Conservation (phyloP, 2,329 filamentous ascomycete species). For the Sordariomycetes sp. region DNA sequence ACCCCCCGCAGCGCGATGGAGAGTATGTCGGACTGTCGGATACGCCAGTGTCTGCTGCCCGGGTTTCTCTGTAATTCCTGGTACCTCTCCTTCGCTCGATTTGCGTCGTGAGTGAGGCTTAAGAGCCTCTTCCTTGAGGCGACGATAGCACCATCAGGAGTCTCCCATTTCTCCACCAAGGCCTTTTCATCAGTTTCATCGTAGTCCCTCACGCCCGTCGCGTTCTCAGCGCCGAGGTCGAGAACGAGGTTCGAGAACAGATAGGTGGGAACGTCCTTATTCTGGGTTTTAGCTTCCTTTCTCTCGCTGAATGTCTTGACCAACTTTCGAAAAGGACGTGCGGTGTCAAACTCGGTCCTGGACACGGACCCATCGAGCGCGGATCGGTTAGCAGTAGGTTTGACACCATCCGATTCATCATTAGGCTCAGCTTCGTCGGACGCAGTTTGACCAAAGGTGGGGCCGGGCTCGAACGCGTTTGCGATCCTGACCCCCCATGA, state of each 20-base stretch:
- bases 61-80: not conserved
- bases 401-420: not conserved
- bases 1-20: slow-evolving; percentile 20
- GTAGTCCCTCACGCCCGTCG: slow-evolving; percentile 25
- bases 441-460: not conserved
- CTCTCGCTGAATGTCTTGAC: not conserved
- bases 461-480: not conserved
- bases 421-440: too few relatives aligned
- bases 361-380: too few relatives aligned
- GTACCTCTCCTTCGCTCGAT: not conserved
- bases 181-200: slow-evolving; percentile 20
- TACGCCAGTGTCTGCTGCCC: slow-evolving; percentile 18
- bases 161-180: slow-evolving; percentile 16
- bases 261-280: slow-evolving; percentile 11
- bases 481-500: not conserved
- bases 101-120: slow-evolving; percentile 1
- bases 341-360: too few relatives aligned
- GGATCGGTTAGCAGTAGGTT: too few relatives aligned
- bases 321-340: not conserved
- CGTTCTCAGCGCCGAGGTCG: slow-evolving; percentile 37
- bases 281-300: not conserved
- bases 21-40: slow-evolving; percentile 28
- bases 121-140: slow-evolving; percentile 7
- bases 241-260: slow-evolving; percentile 28
- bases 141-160: slow-evolving; percentile 17